Conservation (phyloP, 1,284 basidiomycete genomes). For the Pseudozyma hubeiensis region DNA sequence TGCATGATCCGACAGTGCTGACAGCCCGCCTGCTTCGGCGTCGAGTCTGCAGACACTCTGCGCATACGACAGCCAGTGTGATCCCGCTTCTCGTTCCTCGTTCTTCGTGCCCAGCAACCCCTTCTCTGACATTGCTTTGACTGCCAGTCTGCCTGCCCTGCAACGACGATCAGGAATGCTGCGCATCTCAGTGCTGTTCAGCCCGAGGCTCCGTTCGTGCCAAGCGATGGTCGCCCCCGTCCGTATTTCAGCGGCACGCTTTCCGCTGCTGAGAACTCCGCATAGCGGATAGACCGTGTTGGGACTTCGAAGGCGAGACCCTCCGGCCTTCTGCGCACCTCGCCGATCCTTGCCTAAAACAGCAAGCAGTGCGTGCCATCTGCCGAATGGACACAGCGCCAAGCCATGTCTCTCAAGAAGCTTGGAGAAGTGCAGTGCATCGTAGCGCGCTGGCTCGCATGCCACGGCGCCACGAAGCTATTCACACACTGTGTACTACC, state of each 20-base stretch:
- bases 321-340: background rate
- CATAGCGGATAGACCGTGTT: too few species aligned
- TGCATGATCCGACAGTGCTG: background rate
- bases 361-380: background rate
- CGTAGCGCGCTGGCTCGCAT: too few species aligned
- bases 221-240: conserved; percentile 9
- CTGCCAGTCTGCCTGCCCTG: background rate
- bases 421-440: background rate
- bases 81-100: too few species aligned
- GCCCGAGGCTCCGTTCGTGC: background rate
- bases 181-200: background rate
- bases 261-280: too few species aligned
- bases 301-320: background rate
- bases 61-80: conserved; percentile 1
- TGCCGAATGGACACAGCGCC: background rate
- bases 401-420: conserved; percentile 10
- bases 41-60: background rate
- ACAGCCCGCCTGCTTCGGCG: background rate
- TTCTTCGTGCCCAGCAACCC: background rate
- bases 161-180: conserved; percentile 1
- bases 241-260: background rate
- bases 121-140: too few species aligned
- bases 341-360: conserved; percentile 1
- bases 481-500: too few species aligned
- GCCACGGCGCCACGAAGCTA: too few species aligned